Conservation (phyloP, 768 basidiomycete species). For the Tephrocybe sp. region DNA sequence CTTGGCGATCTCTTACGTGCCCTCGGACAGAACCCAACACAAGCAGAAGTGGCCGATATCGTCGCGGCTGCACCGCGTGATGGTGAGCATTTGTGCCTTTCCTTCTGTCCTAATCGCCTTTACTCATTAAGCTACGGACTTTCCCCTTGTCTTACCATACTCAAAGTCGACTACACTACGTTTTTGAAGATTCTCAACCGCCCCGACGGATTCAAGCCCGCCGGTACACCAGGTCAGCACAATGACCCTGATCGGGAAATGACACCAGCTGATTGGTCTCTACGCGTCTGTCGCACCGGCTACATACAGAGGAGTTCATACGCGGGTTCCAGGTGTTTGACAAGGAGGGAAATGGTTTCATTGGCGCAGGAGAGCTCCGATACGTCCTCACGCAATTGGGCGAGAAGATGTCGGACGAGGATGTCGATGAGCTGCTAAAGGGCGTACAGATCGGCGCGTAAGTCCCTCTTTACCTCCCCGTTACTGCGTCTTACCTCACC, state of each 20-base stretch:
- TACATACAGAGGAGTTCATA: slow-evolving; percentile 87
- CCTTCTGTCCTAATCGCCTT: not conserved
- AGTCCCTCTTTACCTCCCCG: slow-evolving; percentile 31
- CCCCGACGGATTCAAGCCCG: slow-evolving; percentile 96
- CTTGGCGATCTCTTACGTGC: slow-evolving; percentile 93
- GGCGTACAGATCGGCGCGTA: slow-evolving; percentile 90
- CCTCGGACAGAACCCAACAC: slow-evolving; percentile 98
- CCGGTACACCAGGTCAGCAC: slow-evolving; percentile 30
- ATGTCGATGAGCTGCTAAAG: slow-evolving; percentile 97
- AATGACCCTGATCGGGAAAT: not conserved
- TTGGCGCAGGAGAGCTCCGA: slow-evolving; percentile 88
- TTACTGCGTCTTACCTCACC: not conserved
- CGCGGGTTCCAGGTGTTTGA: slow-evolving; percentile 99
- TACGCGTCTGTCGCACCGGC: slow-evolving; percentile 6
- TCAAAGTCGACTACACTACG: slow-evolving; percentile 94
- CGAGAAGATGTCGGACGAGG: slow-evolving; percentile 97
- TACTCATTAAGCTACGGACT: not conserved
- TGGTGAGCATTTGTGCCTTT: slow-evolving; percentile 40
- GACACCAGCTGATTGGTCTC: not conserved
- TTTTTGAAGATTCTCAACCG: slow-evolving; percentile 92
- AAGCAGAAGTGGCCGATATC: slow-evolving; percentile 91
- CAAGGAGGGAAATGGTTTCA: slow-evolving; percentile 91
- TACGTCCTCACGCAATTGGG: slow-evolving; percentile 96
- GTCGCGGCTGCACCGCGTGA: slow-evolving; percentile 71
- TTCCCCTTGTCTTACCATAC: not conserved